These are phyloP conservation scores for Chaetomiaceae sp. DNA, from an alignment of 2,329 filamentous ascomycete genomes.

Conservation along the genomic window DNA sequence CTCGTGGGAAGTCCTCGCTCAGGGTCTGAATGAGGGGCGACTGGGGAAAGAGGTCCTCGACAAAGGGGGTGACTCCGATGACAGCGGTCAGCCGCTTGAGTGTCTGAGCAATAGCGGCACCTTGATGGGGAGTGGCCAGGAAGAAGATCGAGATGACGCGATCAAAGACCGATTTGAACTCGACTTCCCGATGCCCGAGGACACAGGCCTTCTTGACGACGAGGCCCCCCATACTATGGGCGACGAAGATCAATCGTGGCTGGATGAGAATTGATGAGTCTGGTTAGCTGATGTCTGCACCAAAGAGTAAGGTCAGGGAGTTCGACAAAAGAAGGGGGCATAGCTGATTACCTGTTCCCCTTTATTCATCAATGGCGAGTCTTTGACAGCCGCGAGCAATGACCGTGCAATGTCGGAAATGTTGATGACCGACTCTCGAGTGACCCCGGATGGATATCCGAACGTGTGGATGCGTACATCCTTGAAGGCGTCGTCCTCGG, in stretches of 20 bases:
- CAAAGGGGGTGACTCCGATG: slow-evolving; percentile 28
- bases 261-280: slow-evolving; percentile 6
- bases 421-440: slow-evolving; percentile 26
- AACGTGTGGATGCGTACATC: slow-evolving; percentile 34
- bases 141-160: slow-evolving; percentile 34
- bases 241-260: slow-evolving; percentile 32
- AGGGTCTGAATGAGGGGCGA: slow-evolving; percentile 30
- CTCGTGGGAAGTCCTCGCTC: slow-evolving; percentile 34
- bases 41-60: slow-evolving; percentile 29
- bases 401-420: slow-evolving; percentile 32
- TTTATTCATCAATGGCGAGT: slow-evolving; percentile 26
- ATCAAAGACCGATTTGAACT: slow-evolving; percentile 23
- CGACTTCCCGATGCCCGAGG: slow-evolving; percentile 24
- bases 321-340: not conserved
- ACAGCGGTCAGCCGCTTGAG: slow-evolving; percentile 26
- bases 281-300: too few species aligned
- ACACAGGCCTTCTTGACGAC: slow-evolving; percentile 36
- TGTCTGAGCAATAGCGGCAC: slow-evolving; percentile 28
- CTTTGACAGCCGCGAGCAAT: slow-evolving; percentile 29
- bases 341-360: slow-evolving; percentile 14
- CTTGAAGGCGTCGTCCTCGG: slow-evolving; percentile 29
- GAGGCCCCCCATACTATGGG: slow-evolving; percentile 38
- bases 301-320: too few species aligned
- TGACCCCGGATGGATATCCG: slow-evolving; percentile 26
- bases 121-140: slow-evolving; percentile 37